Conservation (phyloP, 2,329 filamentous ascomycete genomes). For the Penicillium sp. region DNA sequence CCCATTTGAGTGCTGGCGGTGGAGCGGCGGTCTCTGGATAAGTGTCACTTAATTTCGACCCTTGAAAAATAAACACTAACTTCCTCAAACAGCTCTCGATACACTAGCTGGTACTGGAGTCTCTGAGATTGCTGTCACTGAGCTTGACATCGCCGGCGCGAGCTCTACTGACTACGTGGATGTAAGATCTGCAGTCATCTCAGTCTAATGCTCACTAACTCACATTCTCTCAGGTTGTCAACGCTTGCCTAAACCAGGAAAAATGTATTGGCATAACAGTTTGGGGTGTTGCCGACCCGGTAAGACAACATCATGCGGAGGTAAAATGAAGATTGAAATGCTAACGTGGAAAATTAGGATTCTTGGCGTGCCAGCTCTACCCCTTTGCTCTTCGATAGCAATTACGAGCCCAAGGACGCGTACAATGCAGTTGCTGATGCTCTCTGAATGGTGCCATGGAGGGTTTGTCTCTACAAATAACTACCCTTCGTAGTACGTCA, state of each 20-base stretch:
- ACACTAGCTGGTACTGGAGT: constrained; percentile 56
- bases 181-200: constrained; percentile 23
- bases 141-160: constrained; percentile 68
- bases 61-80: constrained; percentile 2
- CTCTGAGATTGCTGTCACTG: constrained; percentile 66
- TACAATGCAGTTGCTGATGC: constrained; percentile 14
- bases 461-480: too few relatives aligned
- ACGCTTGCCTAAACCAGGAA: constrained; percentile 61
- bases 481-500: too few relatives aligned
- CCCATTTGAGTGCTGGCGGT: constrained; percentile 45
- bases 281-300: constrained; percentile 56
- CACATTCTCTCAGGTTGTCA: constrained; percentile 36
- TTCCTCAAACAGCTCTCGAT: constrained; percentile 53
- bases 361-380: constrained; percentile 12
- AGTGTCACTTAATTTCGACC: not conserved
- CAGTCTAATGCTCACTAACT: not conserved
- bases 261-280: constrained; percentile 71
- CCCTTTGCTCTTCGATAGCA: constrained; percentile 13
- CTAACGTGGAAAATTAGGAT: too few relatives aligned
- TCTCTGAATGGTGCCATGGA: too few relatives aligned
- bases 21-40: constrained; percentile 1
- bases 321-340: too few relatives aligned
- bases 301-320: constrained; percentile 8
- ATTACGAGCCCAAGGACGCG: constrained; percentile 14
- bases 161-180: constrained; percentile 62